A percentile compares a stretch with the other conserved stretches of the same genome.
These are phyloP conservation scores for Trametes meyenii DNA, from an alignment of 768 basidiomycete genomes.

Conservation along the genomic window DNA sequence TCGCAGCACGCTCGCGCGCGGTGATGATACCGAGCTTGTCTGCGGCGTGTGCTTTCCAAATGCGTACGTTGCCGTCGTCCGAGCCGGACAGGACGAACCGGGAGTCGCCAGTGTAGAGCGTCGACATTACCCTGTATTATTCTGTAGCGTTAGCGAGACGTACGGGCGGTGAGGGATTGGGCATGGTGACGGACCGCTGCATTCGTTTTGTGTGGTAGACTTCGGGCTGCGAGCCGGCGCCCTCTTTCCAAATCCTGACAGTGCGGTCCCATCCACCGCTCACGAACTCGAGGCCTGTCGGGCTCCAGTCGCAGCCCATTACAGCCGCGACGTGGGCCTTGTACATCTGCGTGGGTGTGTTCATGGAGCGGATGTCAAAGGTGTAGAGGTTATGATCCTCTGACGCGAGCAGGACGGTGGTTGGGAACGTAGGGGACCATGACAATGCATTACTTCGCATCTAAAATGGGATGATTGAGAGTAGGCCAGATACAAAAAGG, in stretches of 20 bases:
- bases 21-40: constrained; percentile 92
- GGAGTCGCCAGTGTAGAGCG: constrained; percentile 87
- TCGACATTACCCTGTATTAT: constrained; percentile 74
- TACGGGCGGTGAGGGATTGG: neutral
- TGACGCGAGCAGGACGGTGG: constrained; percentile 88
- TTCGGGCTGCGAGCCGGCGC: constrained; percentile 78
- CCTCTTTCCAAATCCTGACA: constrained; percentile 89
- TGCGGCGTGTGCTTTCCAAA: constrained; percentile 94
- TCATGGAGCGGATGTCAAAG: constrained; percentile 88
- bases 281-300: constrained; percentile 94
- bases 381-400: constrained; percentile 99
- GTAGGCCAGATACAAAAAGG: neutral
- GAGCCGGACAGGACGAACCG: constrained; percentile 90
- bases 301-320: constrained; percentile 97
- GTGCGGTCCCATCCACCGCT: constrained; percentile 97
- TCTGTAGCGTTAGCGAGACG: neutral
- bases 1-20: constrained; percentile 85
- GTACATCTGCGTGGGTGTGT: constrained; percentile 87
- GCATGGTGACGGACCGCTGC: constrained; percentile 69
- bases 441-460: constrained; percentile 89
- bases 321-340: constrained; percentile 97
- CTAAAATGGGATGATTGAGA: constrained; percentile 35
- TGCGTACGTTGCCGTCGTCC: constrained; percentile 91
- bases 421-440: constrained; percentile 97
- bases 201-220: constrained; percentile 99